phyloP scores from a whole-genome alignment of 192 early-diverging fungal species.

The Coemansia umbellata region DNA sequence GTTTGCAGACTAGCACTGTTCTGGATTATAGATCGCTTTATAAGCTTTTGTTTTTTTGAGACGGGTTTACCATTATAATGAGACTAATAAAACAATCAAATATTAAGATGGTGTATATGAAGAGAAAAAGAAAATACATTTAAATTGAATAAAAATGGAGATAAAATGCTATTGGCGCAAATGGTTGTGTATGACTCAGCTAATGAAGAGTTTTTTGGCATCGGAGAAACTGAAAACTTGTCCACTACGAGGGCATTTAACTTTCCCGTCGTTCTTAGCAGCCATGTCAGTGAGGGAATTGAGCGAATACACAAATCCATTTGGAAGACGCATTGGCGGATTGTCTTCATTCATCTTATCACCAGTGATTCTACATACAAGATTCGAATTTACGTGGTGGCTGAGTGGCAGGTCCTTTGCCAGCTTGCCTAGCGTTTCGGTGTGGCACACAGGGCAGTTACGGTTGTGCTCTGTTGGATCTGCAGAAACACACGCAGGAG shows the following conservation, averaged over 20 bases:
- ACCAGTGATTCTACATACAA: conserved; percentile 90
- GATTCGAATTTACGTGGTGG: conserved; percentile 92
- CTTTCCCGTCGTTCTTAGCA: conserved; percentile 56
- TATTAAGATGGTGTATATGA: too few species aligned
- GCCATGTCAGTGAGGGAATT: conserved; percentile 71
- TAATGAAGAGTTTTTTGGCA: conserved; percentile 76
- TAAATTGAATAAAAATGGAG: too few species aligned
- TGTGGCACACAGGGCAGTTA: conserved; percentile 94
- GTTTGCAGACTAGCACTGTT: too few species aligned
- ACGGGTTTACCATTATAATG: too few species aligned
- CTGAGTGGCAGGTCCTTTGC: conserved; percentile 82
- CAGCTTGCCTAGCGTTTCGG: conserved; percentile 76
- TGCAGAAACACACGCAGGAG: conserved; percentile 67
- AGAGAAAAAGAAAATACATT: too few species aligned
- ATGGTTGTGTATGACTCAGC: too few species aligned
- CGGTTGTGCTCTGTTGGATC: conserved; percentile 73
- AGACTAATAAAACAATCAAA: too few species aligned
- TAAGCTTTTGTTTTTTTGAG: too few species aligned
- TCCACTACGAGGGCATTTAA: conserved; percentile 72
- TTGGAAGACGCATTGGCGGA: conserved; percentile 90
- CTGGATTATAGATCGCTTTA: too few species aligned
- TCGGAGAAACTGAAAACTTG: conserved; percentile 53
- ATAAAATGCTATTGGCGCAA: too few species aligned
- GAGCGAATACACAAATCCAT: conserved; percentile 91
- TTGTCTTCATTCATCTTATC: conserved; percentile 97